Evolutionary conservation across 768 basidiomycete species (phyloP).

Genomic region (Phlebiopsis gigantea): DNA sequence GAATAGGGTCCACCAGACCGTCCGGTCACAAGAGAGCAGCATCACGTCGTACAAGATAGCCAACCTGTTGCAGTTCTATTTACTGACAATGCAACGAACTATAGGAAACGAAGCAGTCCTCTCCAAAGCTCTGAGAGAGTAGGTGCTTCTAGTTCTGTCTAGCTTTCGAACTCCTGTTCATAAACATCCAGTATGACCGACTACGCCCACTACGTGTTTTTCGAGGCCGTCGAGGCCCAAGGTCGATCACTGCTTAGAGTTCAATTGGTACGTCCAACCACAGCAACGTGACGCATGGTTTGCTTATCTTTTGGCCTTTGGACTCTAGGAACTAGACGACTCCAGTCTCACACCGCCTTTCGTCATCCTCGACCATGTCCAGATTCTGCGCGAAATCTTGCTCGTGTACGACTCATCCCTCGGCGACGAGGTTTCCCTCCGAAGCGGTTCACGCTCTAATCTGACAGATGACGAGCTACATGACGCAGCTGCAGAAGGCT

Average conservation of each 20-base stretch:
- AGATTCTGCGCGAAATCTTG: conserved; percentile 86
- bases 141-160: not conserved
- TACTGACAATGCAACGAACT: conserved; percentile 87
- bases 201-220: conserved; percentile 78
- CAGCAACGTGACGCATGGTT: not conserved
- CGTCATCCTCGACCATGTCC: conserved; percentile 73
- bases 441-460: conserved; percentile 10
- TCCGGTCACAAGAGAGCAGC: conserved; percentile 89
- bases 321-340: conserved; percentile 58
- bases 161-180: not conserved
- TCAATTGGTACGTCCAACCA: conserved; percentile 40
- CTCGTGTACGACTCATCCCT: conserved; percentile 84
- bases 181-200: conserved; percentile 64
- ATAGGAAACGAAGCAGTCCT: conserved; percentile 83
- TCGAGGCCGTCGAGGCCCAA: conserved; percentile 81
- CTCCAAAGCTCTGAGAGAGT: conserved; percentile 85
- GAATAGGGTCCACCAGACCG: conserved; percentile 90
- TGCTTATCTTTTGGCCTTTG: not conserved
- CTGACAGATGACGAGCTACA: not conserved
- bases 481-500: conserved; percentile 34
- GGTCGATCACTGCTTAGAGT: conserved; percentile 58
- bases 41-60: conserved; percentile 91
- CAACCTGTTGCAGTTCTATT: conserved; percentile 93
- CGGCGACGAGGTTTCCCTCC: conserved; percentile 54
- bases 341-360: conserved; percentile 68